Evolutionary conservation across 805 yeast species (phyloP).

Genomic region (Wickerhamiella alocasiicola): DNA sequence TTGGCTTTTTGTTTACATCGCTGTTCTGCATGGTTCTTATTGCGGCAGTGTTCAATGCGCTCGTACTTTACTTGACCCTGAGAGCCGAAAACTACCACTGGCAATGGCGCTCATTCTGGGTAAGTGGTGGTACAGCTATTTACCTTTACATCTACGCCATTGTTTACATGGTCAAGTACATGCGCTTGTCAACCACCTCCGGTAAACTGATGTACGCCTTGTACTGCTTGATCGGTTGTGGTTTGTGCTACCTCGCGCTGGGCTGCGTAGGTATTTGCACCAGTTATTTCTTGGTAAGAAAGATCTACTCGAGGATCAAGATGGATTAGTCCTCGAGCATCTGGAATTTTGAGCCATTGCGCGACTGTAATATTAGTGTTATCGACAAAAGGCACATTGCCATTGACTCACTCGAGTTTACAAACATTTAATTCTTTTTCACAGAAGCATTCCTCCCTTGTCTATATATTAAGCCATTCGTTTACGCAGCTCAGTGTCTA

Average conservation of each 20-base stretch:
- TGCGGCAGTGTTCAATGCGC: conserved; percentile 63
- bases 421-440: too few species aligned
- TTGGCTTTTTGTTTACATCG: conserved; percentile 88
- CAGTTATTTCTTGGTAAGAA: conserved; percentile 59
- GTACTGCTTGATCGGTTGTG: conserved; percentile 61
- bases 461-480: too few species aligned
- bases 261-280: conserved; percentile 80
- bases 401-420: too few species aligned
- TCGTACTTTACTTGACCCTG: conserved; percentile 70
- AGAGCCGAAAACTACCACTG: conserved; percentile 89
- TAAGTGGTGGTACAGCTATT: conserved; percentile 79
- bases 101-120: conserved; percentile 89
- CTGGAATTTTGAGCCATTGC: too few species aligned
- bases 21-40: conserved; percentile 72
- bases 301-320: conserved; percentile 73
- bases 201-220: conserved; percentile 74
- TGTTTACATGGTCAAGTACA: conserved; percentile 32
- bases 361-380: too few species aligned
- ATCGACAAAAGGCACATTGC: too few species aligned
- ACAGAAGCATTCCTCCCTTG: too few species aligned
- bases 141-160: conserved; percentile 79
- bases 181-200: conserved; percentile 62
- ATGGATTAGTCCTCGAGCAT: conserved; percentile 8
- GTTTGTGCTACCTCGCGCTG: conserved; percentile 63
- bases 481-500: too few species aligned